Conservation (phyloP, 768 basidiomycete species). For the Suillus brevipes region DNA sequence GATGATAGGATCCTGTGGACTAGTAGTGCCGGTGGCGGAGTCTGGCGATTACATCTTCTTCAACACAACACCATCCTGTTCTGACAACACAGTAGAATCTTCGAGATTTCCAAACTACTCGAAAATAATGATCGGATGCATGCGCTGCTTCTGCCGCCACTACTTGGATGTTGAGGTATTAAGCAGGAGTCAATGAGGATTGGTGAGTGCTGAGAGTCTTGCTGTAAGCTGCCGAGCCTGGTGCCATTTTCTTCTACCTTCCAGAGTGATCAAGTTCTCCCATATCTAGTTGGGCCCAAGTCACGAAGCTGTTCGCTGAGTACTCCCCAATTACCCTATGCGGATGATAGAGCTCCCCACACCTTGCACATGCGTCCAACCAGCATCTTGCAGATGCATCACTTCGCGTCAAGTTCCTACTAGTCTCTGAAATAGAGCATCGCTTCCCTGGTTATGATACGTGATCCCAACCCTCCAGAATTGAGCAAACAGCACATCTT, state of each 20-base stretch:
- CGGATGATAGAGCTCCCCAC: too few relatives aligned
- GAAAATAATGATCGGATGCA: neutral
- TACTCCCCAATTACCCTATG: too few relatives aligned
- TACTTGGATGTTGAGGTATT: neutral
- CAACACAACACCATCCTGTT: neutral
- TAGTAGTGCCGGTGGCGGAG: neutral
- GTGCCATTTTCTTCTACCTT: too few relatives aligned
- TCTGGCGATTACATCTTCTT: neutral
- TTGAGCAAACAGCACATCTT: neutral
- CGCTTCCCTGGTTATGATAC: neutral
- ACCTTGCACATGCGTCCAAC: neutral
- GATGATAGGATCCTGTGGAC: neutral
- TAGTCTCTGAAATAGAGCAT: neutral
- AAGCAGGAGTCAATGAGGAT: neutral
- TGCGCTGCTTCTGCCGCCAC: neutral
- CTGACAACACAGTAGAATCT: neutral
- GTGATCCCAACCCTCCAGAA: conserved; percentile 27
- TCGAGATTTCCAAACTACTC: neutral
- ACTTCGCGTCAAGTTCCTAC: conserved; percentile 14
- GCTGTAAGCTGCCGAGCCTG: neutral
- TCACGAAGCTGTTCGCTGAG: too few relatives aligned
- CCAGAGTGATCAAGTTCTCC: too few relatives aligned
- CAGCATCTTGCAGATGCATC: conserved; percentile 10
- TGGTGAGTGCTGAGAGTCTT: neutral
- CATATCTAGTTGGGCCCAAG: too few relatives aligned